Evolutionary conservation across 129 eudicot species (phyloP).

Genomic region (Chrysanthemum seticuspe): DNA sequence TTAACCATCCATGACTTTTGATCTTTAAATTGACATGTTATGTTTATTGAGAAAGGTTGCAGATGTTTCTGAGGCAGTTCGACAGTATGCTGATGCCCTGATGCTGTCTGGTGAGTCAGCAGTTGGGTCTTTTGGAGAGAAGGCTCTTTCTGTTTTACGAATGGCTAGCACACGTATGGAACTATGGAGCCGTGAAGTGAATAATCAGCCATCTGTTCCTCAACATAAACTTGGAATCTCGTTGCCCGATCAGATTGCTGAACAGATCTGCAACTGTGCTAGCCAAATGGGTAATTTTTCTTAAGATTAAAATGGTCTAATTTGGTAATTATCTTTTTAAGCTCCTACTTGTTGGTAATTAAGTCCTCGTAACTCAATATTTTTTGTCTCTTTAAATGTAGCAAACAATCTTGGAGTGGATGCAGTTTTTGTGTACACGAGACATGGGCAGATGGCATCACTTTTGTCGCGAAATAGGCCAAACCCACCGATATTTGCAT

Average conservation of each 20-base stretch:
- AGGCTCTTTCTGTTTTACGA: constrained; percentile 56
- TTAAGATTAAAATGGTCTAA: not conserved
- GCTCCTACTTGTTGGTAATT: not conserved
- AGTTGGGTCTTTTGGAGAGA: constrained; percentile 56
- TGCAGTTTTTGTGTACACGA: constrained; percentile 71
- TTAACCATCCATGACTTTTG: not conserved
- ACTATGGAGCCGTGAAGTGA: constrained; percentile 53
- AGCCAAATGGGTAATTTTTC: constrained; percentile 54
- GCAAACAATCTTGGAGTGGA: constrained; percentile 64
- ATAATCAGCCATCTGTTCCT: constrained; percentile 33
- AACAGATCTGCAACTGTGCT: constrained; percentile 61
- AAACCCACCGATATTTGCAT: constrained; percentile 67
- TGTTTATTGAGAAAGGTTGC: constrained; percentile 51
- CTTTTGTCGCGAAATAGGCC: constrained; percentile 72
- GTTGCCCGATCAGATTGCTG: constrained; percentile 54
- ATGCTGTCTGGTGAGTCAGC: constrained; percentile 83
- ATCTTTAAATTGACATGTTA: not conserved
- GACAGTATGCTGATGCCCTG: constrained; percentile 74
- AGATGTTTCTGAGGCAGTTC: constrained; percentile 73
- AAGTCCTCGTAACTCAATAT: not conserved
- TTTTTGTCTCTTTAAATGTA: constrained; percentile 26
- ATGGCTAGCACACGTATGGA: constrained; percentile 66
- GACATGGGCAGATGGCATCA: constrained; percentile 68
- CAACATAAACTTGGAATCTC: constrained; percentile 39
- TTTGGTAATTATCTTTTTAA: not conserved